Conservation (phyloP, 345 rosid genomes). For the Isatis tinctoria region DNA sequence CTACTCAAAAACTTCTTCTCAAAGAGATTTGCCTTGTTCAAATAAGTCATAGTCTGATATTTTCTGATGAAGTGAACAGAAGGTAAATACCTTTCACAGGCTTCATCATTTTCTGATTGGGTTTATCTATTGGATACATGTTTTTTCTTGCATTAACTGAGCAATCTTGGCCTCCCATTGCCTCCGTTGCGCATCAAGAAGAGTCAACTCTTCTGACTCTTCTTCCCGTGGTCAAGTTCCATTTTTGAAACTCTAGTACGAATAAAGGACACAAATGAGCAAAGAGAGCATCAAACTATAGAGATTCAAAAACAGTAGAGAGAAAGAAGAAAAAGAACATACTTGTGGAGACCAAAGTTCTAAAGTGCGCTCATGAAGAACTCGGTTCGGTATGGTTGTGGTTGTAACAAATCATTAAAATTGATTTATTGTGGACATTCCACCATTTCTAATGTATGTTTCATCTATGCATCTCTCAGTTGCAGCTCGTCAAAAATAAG, state of each 20-base stretch:
- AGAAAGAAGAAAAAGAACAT: slow-evolving; percentile 11
- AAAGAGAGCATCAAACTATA: not conserved
- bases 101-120: slow-evolving; percentile 47
- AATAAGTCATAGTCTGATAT: too few relatives aligned
- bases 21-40: too few relatives aligned
- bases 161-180: slow-evolving; percentile 62
- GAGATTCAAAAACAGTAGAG: not conserved
- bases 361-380: slow-evolving; percentile 69
- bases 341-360: slow-evolving; percentile 82
- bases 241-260: slow-evolving; percentile 62
- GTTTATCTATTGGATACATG: not conserved
- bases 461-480: slow-evolving; percentile 53
- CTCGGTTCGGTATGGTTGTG: slow-evolving; percentile 62
- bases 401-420: slow-evolving; percentile 64
- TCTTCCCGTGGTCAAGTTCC: slow-evolving; percentile 46
- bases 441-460: slow-evolving; percentile 38
- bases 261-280: not conserved
- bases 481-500: slow-evolving; percentile 50
- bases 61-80: slow-evolving; percentile 59
- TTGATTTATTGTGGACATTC: slow-evolving; percentile 53
- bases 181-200: slow-evolving; percentile 61
- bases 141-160: slow-evolving; percentile 45
- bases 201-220: slow-evolving; percentile 58
- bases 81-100: slow-evolving; percentile 64
- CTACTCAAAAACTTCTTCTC: too few relatives aligned